phyloP scores from a whole-genome alignment of 805 yeast species.

The Myxozyma neotropica region DNA sequence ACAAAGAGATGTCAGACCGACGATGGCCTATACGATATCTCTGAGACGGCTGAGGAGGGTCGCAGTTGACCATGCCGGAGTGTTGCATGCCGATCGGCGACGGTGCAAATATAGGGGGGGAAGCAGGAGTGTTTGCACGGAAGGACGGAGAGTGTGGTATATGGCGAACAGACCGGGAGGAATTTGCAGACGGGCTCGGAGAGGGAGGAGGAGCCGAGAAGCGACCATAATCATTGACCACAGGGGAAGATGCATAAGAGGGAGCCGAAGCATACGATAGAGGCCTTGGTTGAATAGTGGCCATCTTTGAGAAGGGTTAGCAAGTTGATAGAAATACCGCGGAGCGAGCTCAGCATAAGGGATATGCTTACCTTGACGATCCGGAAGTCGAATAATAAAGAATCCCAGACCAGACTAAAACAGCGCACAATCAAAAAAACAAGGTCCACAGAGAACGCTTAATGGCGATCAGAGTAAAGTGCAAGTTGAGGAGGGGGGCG shows the following conservation, averaged over 20 bases:
- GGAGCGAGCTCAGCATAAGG: not conserved
- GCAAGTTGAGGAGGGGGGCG: not conserved
- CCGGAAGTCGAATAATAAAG: too few relatives aligned
- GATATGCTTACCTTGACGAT: too few relatives aligned
- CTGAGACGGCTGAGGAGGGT: conserved; percentile 3
- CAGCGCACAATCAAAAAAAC: too few relatives aligned
- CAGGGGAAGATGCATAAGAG: not conserved
- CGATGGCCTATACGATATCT: conserved; percentile 11
- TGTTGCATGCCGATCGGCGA: not conserved
- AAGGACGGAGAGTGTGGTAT: conserved; percentile 28
- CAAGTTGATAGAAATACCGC: too few relatives aligned
- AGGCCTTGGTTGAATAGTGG: not conserved
- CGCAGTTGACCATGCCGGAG: not conserved
- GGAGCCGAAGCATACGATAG: not conserved
- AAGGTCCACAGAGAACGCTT: too few relatives aligned
- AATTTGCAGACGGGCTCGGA: not conserved
- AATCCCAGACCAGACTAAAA: too few relatives aligned
- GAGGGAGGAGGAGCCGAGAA: not conserved
- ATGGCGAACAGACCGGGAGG: conserved; percentile 23
- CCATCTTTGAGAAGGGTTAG: too few relatives aligned
- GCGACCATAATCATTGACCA: not conserved
- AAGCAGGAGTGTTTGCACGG: conserved; percentile 1
- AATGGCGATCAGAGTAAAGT: too few relatives aligned
- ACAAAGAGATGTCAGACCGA: conserved; percentile 15
- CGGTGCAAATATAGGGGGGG: not conserved